Base-by-base conservation (phyloP, 352 stramenopile species). In the Globisporangium heterothallicum region DNA sequence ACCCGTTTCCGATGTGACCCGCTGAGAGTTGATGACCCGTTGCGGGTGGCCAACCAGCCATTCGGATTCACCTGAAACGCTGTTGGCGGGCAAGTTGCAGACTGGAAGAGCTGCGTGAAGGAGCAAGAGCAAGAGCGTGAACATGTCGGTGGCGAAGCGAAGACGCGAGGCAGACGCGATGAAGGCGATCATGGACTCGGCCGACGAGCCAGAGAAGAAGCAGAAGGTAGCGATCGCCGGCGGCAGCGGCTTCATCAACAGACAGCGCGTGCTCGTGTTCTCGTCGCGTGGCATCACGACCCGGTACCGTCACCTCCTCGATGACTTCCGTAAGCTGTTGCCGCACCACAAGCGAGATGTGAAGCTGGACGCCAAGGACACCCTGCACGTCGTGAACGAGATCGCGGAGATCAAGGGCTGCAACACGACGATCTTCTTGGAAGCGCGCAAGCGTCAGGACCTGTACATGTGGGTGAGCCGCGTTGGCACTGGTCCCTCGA, bases 301-400 rank as follows among this genome's bases (percentile, higher is more conserved):
- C 14, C 84, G 97, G 40, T 99, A 98, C 70, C 86, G 97, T 42
- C 97, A 99, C 73, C 69, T 99, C 35, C 74, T 99, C 54, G 96
- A 99, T 65, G 97, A 99, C 72, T 87, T 99, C 49, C 86, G 94
- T 35, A 97, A 97, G 59, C 70, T 99, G 10, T 67, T 99, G 61
- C 97, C 97, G 19, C 97, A 99, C 71, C 88, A 98, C 80, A 99
- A 99, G 78, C 98, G 97, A 58, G 97, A 99, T 65, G 94, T 97
- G 38, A 99, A 99, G 78, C 64, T 99, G n/a, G 95, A 99, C 67
- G 78, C 89, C 34, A 97, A 98, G 61, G 82, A 97, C 63, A 88
- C 85, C 46, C 63, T 96, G 47, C 81, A 93, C 38, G 95, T 97
- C 22, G 90, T 99, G 16, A 99, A 99, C 68, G 97, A 99, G 63